Conservation (phyloP, 495 filamentous ascomycete species). For the Podospora tetraspora region DNA sequence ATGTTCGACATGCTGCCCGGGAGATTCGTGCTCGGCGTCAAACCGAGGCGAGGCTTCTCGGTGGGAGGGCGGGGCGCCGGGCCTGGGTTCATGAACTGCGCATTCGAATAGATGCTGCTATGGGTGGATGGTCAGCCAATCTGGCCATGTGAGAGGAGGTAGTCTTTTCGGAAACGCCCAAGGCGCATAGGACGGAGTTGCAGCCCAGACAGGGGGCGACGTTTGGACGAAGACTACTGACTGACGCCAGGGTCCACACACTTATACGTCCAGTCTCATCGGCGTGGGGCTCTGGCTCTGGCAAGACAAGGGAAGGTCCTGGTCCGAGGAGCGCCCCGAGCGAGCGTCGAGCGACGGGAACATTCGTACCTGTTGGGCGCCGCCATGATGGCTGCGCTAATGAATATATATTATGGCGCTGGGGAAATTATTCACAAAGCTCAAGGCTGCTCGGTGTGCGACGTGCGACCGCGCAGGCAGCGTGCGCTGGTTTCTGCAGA, state of each 20-base stretch:
- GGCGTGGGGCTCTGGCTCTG: not conserved
- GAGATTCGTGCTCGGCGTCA: slow-evolving; percentile 65
- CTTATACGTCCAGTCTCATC: not conserved
- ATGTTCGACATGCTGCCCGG: slow-evolving; percentile 76
- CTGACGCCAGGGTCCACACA: not conserved
- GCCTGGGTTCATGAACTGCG: slow-evolving; percentile 93
- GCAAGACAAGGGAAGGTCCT: not conserved
- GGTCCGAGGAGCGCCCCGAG: not conserved
- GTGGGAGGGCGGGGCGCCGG: slow-evolving; percentile 87
- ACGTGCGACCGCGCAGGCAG: not conserved
- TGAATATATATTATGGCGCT: not conserved
- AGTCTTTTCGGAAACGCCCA: not conserved
- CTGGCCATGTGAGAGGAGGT: not conserved
- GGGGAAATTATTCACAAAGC: not conserved
- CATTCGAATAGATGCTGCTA: slow-evolving; percentile 56
- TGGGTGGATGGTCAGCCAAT: not conserved
- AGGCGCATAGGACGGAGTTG: not conserved
- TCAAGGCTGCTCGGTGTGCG: not conserved
- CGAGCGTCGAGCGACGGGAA: not conserved
- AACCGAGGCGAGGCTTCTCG: slow-evolving; percentile 71
- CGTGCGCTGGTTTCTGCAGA: not conserved
- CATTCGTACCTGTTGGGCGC: slow-evolving; percentile 26
- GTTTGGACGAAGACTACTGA: not conserved
- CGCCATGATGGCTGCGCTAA: slow-evolving; percentile 21
- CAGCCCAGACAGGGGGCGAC: not conserved